Evolutionary conservation across 176 grass and related monocot genomes (phyloP), one percentile per base, ranked within the genome.

Genomic region (Pharus latifolius): DNA sequence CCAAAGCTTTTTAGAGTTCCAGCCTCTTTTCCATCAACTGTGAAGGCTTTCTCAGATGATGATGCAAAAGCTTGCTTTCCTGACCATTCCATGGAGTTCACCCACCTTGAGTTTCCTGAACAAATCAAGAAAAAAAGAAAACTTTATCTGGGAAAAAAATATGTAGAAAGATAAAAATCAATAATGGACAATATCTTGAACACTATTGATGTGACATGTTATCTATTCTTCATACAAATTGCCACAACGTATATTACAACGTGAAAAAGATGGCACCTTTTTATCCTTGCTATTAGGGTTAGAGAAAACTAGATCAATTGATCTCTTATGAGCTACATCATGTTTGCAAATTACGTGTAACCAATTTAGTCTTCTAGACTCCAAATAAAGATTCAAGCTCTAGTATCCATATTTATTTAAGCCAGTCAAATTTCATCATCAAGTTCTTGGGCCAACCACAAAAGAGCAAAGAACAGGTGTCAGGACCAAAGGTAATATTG

Each of bases 51-150:
- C 67, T 92, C 88, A 15, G 83, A 27, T 12, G 92, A 89, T 25
- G 83, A 77, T 42, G 78, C 83, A 16, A 92, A 96, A 64, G 23
- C 73, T 82, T 83, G 74, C 80, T 92, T 82, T 55, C 85, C 92
- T 70, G 77, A 87, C 92, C 92, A 96, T 55, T 96, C 73, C 92
- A 96, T 96, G 24, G 88, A 78, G 38, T 96, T 82, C 28, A 96
- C 92, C 92, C 92, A 96, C 77, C 88, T 89, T n/a, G 85, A 96
- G 62, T 96, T 96, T 10, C 88, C 88, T 96, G 77, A 22, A 8
- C 53, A 71, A 48, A 72, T 45, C 26, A 70, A 2, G 51, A 65
- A 72, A 49, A 60, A 2, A 63, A 2, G 51, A 65, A 72, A 49
- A 60, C 2, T 55, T 69, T 41, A 48, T 33, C 4, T 19, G 15